Conservation (phyloP, 345 rosid species). For the Eucalyptus regnans region DNA sequence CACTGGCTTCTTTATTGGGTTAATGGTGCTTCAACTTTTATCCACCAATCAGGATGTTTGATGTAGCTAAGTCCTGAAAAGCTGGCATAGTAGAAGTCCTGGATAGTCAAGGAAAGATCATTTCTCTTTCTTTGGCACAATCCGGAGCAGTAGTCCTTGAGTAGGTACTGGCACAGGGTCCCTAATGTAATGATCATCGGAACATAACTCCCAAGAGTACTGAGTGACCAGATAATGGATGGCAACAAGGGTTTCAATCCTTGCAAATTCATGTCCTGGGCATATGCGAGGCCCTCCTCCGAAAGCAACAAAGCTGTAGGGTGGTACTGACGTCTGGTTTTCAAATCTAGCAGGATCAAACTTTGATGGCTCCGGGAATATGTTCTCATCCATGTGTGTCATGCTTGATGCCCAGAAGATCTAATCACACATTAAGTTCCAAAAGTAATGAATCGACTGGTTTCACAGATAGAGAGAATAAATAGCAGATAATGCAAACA, state of each 20-base stretch:
- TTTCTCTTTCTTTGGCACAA: constrained; percentile 8
- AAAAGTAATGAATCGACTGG: background rate
- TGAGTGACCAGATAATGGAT: constrained; percentile 37
- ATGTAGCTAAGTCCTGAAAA: background rate
- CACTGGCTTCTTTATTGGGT: background rate
- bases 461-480: background rate
- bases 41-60: background rate
- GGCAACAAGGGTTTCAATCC: constrained; percentile 28
- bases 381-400: constrained; percentile 17
- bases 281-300: constrained; percentile 45
- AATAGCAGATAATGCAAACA: background rate
- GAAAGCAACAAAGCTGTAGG: constrained; percentile 11
- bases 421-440: background rate
- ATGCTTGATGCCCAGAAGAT: constrained; percentile 5
- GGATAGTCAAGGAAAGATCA: background rate
- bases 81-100: background rate
- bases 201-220: constrained; percentile 25
- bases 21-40: background rate
- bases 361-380: constrained; percentile 11
- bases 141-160: constrained; percentile 21
- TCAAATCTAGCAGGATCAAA: constrained; percentile 15
- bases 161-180: constrained; percentile 39
- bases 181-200: constrained; percentile 21
- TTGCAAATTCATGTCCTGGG: constrained; percentile 46
- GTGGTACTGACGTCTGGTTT: constrained; percentile 3